Evolutionary conservation across 208 protist genomes (phyloP), one percentile per base, ranked within the genome.

Genomic region (Leishmania major): DNA sequence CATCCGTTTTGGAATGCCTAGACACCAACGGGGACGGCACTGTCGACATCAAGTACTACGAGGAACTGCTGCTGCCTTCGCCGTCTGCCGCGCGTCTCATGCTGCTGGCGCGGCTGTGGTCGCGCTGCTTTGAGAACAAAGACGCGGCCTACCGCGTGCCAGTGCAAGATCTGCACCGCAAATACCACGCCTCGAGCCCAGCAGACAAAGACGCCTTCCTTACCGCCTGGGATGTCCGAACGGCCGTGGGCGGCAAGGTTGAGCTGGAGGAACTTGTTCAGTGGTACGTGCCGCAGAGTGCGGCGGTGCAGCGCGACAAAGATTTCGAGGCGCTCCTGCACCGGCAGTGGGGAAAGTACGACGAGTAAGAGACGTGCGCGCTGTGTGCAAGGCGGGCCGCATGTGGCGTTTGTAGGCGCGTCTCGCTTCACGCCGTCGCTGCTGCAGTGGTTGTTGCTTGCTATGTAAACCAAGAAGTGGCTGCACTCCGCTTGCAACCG

Each of bases 71-170:
- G 11, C 60, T 95, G 60, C 91, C 91, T 2, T 66, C 62, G 28
- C 77, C 94, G 70, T 76, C 92, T 22, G 83, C 94, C 3, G 83
- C 90, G 19, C 92, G 94, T 22, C 66, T 84, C 5, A 91, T 94
- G 91, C 87, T 96, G 87, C 75, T 97, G 79, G 91, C 91, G 79
- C 91, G 94, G n/a, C 70, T 97, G 64, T 97, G 94, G 93, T 51
- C 74, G 15, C 78, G 78, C 0, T 73, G 92, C 64, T 94, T 97
- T 67, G 71, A 78, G 47, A 57, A 45, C 8, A 95, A 95, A 79
- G 91, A 96, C 75, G 47, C 25, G 6, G 67, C 77, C 49, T 86
- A 90, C 35, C 66, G 82, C 6, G 81, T 94, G 31, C 91, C 95
- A 25, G 89, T 96, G 82, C 73, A 90, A 37, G 89, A 89, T 64